Evolutionary conservation across 129 eudicot species (phyloP).

Genomic region (Logfia minima): DNA sequence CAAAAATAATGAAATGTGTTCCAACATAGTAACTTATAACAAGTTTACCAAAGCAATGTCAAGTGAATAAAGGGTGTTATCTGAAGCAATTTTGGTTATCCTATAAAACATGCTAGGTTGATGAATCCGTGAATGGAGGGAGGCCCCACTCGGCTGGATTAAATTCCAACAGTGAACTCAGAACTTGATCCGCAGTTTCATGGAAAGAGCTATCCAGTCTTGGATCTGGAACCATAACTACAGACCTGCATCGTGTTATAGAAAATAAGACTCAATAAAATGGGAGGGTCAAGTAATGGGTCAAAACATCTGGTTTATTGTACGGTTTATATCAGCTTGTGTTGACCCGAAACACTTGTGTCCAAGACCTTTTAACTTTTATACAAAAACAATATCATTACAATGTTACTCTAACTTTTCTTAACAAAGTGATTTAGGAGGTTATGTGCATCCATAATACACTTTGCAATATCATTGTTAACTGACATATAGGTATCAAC

Average conservation of each 20-base stretch:
- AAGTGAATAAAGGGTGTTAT: not conserved
- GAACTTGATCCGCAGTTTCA: slow-evolving; percentile 70
- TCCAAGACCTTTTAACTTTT: not conserved
- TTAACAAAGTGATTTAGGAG: not conserved
- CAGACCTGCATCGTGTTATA: not conserved
- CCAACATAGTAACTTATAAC: not conserved
- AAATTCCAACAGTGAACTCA: slow-evolving; percentile 73
- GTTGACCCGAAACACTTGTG: not conserved
- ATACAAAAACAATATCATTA: not conserved
- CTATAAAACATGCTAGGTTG: slow-evolving; percentile 11
- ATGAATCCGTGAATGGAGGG: slow-evolving; percentile 58
- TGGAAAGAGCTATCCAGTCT: slow-evolving; percentile 79
- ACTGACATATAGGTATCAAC: not conserved
- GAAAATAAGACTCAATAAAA: slow-evolving; percentile 35
- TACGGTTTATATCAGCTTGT: not conserved
- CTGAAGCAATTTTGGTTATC: not conserved
- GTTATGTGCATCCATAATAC: not conserved
- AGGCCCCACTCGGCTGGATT: slow-evolving; percentile 87
- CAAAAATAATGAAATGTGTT: not conserved
- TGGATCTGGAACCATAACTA: slow-evolving; percentile 91
- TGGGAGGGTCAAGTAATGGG: not conserved
- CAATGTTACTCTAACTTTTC: not conserved
- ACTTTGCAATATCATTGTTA: not conserved
- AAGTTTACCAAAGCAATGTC: slow-evolving; percentile 4
- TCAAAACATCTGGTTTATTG: not conserved